Conservation (phyloP, 192 early-diverging fungal species). For the Jimgerdemannia flammicorona region DNA sequence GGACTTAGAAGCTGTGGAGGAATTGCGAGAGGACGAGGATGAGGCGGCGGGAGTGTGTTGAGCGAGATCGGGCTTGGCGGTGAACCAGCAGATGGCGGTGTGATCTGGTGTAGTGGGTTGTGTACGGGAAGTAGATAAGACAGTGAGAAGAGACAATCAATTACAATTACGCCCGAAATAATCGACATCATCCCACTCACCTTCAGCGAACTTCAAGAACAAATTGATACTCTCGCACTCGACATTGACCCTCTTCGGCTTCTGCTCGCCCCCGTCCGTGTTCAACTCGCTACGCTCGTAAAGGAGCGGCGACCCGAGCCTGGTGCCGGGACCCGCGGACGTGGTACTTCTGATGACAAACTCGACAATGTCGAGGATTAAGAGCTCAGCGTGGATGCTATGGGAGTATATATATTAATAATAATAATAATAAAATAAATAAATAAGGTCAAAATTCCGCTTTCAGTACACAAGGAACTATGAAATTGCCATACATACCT, state of each 20-base stretch:
- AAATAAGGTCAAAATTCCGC: no score
- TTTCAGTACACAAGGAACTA: no score
- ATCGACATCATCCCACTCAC: constrained; percentile 6
- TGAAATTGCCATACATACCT: neutral
- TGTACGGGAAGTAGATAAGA: neutral
- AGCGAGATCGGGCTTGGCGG: constrained; percentile 13
- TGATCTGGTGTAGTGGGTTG: constrained; percentile 6
- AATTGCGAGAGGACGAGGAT: neutral
- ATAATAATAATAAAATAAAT: no score
- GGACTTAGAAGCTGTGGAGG: constrained; percentile 6
- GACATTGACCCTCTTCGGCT: constrained; percentile 15
- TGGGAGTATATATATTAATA: neutral
- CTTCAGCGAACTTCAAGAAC: constrained; percentile 18
- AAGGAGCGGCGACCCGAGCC: constrained; percentile 8
- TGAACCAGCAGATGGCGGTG: constrained; percentile 26
- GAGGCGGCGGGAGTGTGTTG: constrained; percentile 1
- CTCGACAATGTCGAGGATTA: neutral
- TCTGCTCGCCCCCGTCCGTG: neutral
- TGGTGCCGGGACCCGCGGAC: neutral
- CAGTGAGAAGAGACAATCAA: neutral
- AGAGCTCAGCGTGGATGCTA: neutral
- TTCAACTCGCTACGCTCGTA: constrained; percentile 3
- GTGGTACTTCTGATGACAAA: neutral
- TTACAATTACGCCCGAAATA: neutral
- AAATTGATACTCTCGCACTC: constrained; percentile 22